Base-by-base conservation (phyloP, 2,329 filamentous ascomycete species). In the Thielaviopsis populi region DNA sequence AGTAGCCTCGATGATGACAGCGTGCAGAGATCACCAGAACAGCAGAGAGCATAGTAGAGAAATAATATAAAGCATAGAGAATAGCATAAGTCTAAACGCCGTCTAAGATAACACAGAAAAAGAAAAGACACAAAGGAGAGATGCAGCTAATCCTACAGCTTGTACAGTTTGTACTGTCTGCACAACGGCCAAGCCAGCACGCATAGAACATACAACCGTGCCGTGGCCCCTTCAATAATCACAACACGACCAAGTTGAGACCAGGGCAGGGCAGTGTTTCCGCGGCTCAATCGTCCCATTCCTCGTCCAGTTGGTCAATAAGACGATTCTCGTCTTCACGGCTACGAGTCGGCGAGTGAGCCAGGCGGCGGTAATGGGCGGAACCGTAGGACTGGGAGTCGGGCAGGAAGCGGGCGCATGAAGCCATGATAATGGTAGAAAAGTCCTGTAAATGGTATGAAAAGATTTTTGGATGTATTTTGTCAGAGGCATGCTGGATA, bases 261-360 rank as follows among this genome's bases (percentile, higher is more conserved):
- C 53, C 27, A 37, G 27, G 30, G 53, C 27, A 37, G 27, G 30
- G 53, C 24, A 37, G n/a, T 27, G 13, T n/a, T 30, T 56, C 6
- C 17, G 10, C 11, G 5, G 24, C 46, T 65, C 70, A 85, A 68
- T 96, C 91, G 69, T 96, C 91, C 92, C 92, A 97, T 72, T 96
- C 91, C 73, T 97, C 92, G 70, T 97, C 94, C 66, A 96, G 79
- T 74, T 96, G 90, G 73, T 97, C 92, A 73, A 99, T 97, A 69
- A 97, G 76, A 67, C 91, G 79, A 74, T 97, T 96, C 75, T 97
- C 94, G 63, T 91, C 91, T 66, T 96, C 92, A 64, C 79, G 73
- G 70, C 77, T 77, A 69, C 78, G 72, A 68, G 73, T 79, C 11
- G 80, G 76, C 59, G 79, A 82, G 15, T 78, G 74, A 43, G 80